A percentile compares a stretch with the other conserved stretches of the same genome.
These are phyloP conservation scores for Golubevia pallescens DNA, from an alignment of 1,284 basidiomycete species.

Conservation along the genomic window DNA sequence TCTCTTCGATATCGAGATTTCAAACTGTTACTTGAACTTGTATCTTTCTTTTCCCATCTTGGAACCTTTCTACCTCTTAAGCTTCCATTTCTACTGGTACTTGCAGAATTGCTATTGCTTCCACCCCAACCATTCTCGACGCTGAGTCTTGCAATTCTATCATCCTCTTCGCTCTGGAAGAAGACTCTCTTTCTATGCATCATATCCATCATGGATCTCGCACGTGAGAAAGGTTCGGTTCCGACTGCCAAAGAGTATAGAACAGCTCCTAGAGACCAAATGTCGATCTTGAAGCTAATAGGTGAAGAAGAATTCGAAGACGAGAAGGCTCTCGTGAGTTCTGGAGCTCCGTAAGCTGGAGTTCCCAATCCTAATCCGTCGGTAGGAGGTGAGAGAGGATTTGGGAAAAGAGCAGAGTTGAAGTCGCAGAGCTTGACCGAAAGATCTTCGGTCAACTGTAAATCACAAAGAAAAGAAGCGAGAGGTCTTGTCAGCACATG, in stretches of 20 bases:
- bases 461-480: neutral
- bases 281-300: constrained; percentile 50
- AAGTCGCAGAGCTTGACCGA: constrained; percentile 58
- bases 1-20: constrained; percentile 20
- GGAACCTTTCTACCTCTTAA: constrained; percentile 2
- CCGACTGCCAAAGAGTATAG: constrained; percentile 56
- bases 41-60: constrained; percentile 2
- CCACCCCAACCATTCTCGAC: constrained; percentile 1
- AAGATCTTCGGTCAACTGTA: constrained; percentile 27
- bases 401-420: constrained; percentile 50
- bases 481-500: constrained; percentile 1
- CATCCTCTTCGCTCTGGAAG: constrained; percentile 55
- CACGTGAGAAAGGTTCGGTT: constrained; percentile 46
- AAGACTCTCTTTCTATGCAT: constrained; percentile 51
- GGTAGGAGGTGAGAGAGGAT: neutral
- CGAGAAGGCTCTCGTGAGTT: constrained; percentile 29
- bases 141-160: constrained; percentile 32
- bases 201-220: constrained; percentile 50
- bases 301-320: neutral
- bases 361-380: constrained; percentile 45
- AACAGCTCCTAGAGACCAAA: constrained; percentile 54
- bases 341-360: constrained; percentile 57
- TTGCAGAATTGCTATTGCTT: neutral
- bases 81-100: neutral
- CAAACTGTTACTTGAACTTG: constrained; percentile 30